Percentiles rank a stretch among this genome's conserved stretches.
Conservation (phyloP, 495 filamentous ascomycete species). For the Penicillium riverlandense region DNA sequence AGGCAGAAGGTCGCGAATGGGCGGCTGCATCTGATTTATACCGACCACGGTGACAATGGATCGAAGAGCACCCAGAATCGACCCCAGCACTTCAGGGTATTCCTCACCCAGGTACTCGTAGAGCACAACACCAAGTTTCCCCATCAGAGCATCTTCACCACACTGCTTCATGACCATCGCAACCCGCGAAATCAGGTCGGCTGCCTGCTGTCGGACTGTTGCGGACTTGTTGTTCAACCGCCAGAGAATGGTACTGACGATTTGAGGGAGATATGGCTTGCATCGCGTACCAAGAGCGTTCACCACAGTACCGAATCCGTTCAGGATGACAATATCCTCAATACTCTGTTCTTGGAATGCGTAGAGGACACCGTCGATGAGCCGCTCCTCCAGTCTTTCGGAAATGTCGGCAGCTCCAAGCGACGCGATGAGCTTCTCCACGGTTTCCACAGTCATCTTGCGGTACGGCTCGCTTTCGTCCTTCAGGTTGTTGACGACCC, state of each 20-base stretch:
- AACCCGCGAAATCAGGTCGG: slow-evolving; percentile 92
- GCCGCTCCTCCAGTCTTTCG: slow-evolving; percentile 81
- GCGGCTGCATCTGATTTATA: slow-evolving; percentile 97
- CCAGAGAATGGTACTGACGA: slow-evolving; percentile 95
- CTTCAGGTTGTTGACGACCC: slow-evolving; percentile 90
- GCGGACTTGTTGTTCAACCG: slow-evolving; percentile 94
- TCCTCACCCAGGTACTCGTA: slow-evolving; percentile 99
- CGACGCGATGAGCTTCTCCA: slow-evolving; percentile 90
- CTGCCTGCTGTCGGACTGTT: slow-evolving; percentile 93
- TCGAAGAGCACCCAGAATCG: slow-evolving; percentile 88
- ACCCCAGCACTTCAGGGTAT: slow-evolving; percentile 96
- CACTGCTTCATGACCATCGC: slow-evolving; percentile 99
- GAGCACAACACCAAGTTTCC: slow-evolving; percentile 90
- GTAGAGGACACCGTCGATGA: slow-evolving; percentile 94
- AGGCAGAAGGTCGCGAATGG: slow-evolving; percentile 94
- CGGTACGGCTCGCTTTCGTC: slow-evolving; percentile 97
- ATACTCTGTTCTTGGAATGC: slow-evolving; percentile 98
- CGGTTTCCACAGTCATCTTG: slow-evolving; percentile 97
- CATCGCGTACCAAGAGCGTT: slow-evolving; percentile 90
- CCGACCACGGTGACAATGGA: slow-evolving; percentile 98
- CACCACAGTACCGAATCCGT: slow-evolving; percentile 97
- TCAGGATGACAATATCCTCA: slow-evolving; percentile 91
- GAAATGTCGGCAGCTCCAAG: slow-evolving; percentile 92
- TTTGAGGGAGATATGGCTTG: slow-evolving; percentile 95
- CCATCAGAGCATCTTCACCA: slow-evolving; percentile 90